Percentiles rank a stretch among this genome's conserved stretches.
phyloP scores from a whole-genome alignment of 2,329 filamentous ascomycete genomes.

The Neofusicoccum sp. region DNA sequence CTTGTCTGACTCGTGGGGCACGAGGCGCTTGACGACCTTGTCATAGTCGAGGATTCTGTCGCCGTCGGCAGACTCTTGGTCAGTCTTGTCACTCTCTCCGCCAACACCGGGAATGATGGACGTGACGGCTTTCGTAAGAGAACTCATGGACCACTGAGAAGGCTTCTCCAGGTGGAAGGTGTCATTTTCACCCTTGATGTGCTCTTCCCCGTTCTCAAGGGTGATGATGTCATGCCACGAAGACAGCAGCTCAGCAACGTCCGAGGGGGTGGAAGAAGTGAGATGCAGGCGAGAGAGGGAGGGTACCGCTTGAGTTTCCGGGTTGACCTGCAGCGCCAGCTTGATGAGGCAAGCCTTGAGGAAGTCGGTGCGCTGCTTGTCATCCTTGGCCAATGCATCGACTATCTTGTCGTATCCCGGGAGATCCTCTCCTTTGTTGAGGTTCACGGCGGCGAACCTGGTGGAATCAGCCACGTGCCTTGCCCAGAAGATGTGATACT shows the following conservation, averaged over 20 bases:
- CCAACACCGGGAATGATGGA: conserved; percentile 22
- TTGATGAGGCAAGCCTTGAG: conserved; percentile 78
- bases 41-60: conserved; percentile 75
- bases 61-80: conserved; percentile 33
- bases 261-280: conserved; percentile 66
- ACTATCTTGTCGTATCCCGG: conserved; percentile 73
- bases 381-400: conserved; percentile 66
- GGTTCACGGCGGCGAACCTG: conserved; percentile 81
- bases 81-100: conserved; percentile 28
- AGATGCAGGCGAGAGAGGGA: conserved; percentile 82
- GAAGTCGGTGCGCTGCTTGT: conserved; percentile 71
- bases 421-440: conserved; percentile 67
- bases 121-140: conserved; percentile 32
- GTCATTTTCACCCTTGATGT: conserved; percentile 80
- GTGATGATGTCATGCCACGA: conserved; percentile 68
- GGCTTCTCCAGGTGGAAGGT: conserved; percentile 76
- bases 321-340: conserved; percentile 77
- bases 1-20: conserved; percentile 68
- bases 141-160: conserved; percentile 28
- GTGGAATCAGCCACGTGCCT: conserved; percentile 21
- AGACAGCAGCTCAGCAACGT: conserved; percentile 68
- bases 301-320: conserved; percentile 69
- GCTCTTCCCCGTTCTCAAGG: conserved; percentile 67
- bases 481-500: conserved; percentile 34
- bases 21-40: conserved; percentile 70